Base-by-base conservation (phyloP, 1,284 basidiomycete species). In the Phylloboletellus chloephorus region DNA sequence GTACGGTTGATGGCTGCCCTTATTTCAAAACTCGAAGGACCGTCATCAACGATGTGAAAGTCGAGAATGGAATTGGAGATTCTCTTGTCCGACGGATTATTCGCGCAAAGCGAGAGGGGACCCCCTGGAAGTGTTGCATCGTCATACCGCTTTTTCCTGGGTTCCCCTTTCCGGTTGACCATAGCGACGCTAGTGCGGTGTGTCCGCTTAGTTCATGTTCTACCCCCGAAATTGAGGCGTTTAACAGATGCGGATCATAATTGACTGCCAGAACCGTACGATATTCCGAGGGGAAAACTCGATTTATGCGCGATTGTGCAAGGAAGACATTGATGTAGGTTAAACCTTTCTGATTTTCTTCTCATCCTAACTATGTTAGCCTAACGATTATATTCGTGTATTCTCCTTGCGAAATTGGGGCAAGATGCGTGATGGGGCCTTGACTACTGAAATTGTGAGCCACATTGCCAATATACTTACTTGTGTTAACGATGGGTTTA, bases 11-110 rank as follows among this genome's bases (percentile, higher is more conserved):
- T 24, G 20, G n/a, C 29, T 26, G 8, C 21, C 0, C 39, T 60
- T 38, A 44, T 30, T 23, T 28, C 12, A 17, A n/a, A 15, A 17
- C 24, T 37, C 16, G 7, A 52, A 89, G 90, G 16, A 97, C 95
- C 1, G 71, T 82, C 1, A 81, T 95, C 19, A 88, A 88, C 51
- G 91, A 92, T 45, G 80, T 90, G 28, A 77, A 78, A 53, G 76
- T 98, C 36, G 91, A 95, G 67, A 99, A 99, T 66, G 77, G 78
- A 52, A 96, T 98, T 40, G 95, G 94, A 17, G 90, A 98, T 58
- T 93, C 95, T 2, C 73, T 99, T 13, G 92, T 98, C 7, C 78
- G 85, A 52, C 82, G 95, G 9, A 95, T 96, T 56, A 85, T 97
- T 45, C 79, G 85, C 4, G 96, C 96, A 1, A 84, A 96, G 59